Base-by-base conservation (phyloP, 441 rosid species). In the Adansonia gregorii region DNA sequence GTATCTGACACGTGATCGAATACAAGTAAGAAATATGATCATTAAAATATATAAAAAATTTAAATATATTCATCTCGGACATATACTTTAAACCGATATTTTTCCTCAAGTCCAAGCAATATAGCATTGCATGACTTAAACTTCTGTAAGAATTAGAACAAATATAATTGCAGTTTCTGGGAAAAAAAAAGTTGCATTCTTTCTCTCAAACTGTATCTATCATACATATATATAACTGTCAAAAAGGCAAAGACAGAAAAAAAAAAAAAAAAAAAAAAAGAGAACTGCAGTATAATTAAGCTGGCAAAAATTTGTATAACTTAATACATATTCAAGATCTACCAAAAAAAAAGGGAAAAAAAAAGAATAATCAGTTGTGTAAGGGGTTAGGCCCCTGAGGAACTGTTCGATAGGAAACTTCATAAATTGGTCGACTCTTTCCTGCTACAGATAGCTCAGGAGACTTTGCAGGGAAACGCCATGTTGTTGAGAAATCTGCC, bases 311-410 rank as follows among this genome's bases (percentile, higher is more conserved):
- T 56, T 7, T 43, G 49, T 60, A 56, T 54, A 72, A 54, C 64
- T 8, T 24, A 35, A 56, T 55, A 72, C 51, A 72, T 72, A 72
- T 41, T 55, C 7, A 72, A 55, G 64, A 72, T 39, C 75, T 55
- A 48, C 48, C 2, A 0, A 27, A 27, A 27, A 27, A 27, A 27
- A 48, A 11, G 2, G 10, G 12, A 0, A 2, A 35, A 75, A 63
- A 64, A 39, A 12, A 19, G 24, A 49, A 1, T 49, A 63, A 61
- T 75, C 61, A 75, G 49, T 75, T 75, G 49, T 75, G 78, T 7
- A 75, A 63, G 8, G 78, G 78, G 60, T 75, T 75, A 27, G 78
- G 72, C 27, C 78, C 78, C 7, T 72, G 63, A 2, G 78, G 78
- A 75, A 75, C 60, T 22, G 60, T 64, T 75, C 78, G 58, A 48